Evolutionary conservation across 805 yeast genomes (phyloP), one percentile per base, ranked within the genome.

Genomic region (Schwanniomyces sp.): DNA sequence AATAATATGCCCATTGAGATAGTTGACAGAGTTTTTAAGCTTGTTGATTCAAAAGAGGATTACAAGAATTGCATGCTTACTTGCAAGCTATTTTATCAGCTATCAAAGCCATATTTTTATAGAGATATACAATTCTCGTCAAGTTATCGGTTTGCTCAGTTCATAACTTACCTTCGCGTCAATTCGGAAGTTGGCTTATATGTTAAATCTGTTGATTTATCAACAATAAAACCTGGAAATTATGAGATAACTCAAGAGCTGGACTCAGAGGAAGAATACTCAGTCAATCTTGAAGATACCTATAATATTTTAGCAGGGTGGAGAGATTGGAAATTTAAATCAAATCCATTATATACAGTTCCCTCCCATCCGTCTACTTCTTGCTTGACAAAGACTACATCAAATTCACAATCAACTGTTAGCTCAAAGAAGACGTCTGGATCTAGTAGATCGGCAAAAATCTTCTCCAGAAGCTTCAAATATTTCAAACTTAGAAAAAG

Each of bases 271-370:
- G 44, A 34, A 29, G 56, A 32, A 41, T 34, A 12, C 25, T 52
- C 53, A 36, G 44, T 45, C 7, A 40, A 45, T 21, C 11, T 34
- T 21, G 41, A 45, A 5, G 27, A 43, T 7, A 34, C 34, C 11
- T 17, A 12, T 12, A 63, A 64, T 37, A 78, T 84, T 1, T 66
- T 79, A 43, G 96, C 96, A 0, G 86, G 92, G 8, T 90, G 97
- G 97, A 76, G 96, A 61, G 96, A 90, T 63, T 90, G 96, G 96
- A 86, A 88, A 58, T 85, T 78, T 57, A 77, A 88, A 51, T 79
- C 78, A 44, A 91, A 86, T 64, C 88, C 92, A 1, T 62, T 87
- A 30, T 85, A 85, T 58, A 59, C 73, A 1, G 50, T 66, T 36
- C 59, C 53, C 43, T 56, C 62, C 1, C 54, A 58, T 3, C 44